Conservation (phyloP, 2,329 filamentous ascomycete species). For the Aspergillus texensis region DNA sequence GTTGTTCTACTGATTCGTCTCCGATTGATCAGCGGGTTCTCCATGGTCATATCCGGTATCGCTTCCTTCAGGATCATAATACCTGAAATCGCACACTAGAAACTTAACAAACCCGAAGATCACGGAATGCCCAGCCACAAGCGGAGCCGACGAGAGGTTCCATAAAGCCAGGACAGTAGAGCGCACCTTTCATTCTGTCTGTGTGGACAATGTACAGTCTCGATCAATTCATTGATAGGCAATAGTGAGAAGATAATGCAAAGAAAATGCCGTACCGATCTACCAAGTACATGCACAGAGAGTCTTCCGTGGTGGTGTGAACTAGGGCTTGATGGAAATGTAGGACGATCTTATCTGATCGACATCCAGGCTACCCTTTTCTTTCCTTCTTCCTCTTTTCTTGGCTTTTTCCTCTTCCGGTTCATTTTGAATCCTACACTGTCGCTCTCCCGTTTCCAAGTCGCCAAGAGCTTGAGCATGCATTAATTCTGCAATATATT, state of each 20-base stretch:
- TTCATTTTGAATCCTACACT: background rate
- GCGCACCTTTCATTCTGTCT: background rate
- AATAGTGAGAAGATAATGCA: background rate
- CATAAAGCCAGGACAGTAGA: too few species aligned
- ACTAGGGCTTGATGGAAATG: background rate
- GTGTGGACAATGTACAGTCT: background rate
- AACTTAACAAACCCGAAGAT: background rate
- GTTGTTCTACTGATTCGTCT: too few species aligned
- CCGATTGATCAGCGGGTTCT: background rate
- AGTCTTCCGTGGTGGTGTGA: conserved; percentile 1
- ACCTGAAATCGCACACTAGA: background rate
- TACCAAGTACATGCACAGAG: background rate
- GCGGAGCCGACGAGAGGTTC: background rate
- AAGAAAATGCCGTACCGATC: background rate
- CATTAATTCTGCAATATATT: background rate
- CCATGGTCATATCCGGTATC: background rate
- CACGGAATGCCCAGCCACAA: background rate
- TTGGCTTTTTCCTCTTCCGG: background rate
- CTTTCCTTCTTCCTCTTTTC: background rate
- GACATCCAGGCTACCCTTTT: background rate
- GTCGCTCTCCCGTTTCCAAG: background rate
- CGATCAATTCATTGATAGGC: background rate
- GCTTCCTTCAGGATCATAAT: background rate
- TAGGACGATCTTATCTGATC: background rate
- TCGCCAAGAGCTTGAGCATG: background rate